These are phyloP conservation scores for Saraca asoca DNA, from an alignment of 331 rosid genomes.

Conservation along the genomic window DNA sequence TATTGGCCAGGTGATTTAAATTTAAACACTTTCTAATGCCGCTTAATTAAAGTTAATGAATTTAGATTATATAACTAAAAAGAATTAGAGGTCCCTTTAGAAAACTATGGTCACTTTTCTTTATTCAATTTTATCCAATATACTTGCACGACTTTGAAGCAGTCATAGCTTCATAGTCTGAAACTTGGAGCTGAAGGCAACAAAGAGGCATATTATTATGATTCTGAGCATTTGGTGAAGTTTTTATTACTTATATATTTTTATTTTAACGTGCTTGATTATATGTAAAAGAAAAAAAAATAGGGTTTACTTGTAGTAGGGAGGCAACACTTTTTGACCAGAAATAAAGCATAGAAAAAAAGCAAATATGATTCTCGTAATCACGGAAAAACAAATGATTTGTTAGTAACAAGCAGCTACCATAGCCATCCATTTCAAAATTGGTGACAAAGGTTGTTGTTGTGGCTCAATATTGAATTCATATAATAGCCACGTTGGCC, in stretches of 20 bases:
- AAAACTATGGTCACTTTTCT: not conserved
- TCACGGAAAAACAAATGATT: conserved; percentile 34
- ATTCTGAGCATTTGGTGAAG: conserved; percentile 7
- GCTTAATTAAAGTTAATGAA: conserved; percentile 25
- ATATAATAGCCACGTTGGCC: conserved; percentile 29
- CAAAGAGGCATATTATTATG: conserved; percentile 22
- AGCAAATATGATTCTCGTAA: conserved; percentile 43
- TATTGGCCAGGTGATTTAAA: too few relatives aligned
- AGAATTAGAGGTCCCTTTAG: conserved; percentile 1
- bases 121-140: too few relatives aligned
- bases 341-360: conserved; percentile 41
- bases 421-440: conserved; percentile 15
- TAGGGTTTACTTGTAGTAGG: conserved; percentile 26
- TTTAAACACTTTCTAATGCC: conserved; percentile 17
- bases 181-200: conserved; percentile 30
- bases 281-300: not conserved
- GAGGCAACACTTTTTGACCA: conserved; percentile 45
- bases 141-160: conserved; percentile 26
- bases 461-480: conserved; percentile 27
- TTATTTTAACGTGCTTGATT: not conserved
- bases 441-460: conserved; percentile 24
- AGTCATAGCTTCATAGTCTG: conserved; percentile 27
- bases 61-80: conserved; percentile 4
- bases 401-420: conserved; percentile 3
- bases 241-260: not conserved